Evolutionary conservation across 164 flowering plant genomes (phyloP), one percentile per base, ranked within the genome.

Genomic region (Litsea cubeba): DNA sequence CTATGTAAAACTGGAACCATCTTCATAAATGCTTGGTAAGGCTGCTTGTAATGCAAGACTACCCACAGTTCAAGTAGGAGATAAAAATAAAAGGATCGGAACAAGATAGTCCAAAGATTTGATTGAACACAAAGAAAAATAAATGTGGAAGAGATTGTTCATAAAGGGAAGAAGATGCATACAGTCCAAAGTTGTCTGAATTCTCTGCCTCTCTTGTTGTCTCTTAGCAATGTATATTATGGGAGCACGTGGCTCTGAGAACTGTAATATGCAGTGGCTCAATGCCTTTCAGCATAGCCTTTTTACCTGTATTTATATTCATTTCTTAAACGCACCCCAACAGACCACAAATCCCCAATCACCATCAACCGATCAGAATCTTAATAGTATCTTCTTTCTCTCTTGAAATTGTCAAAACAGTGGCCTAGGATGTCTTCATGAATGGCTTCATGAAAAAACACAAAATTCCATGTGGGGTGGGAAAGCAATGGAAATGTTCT

Each of bases 401-500:
- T 57, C 58, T 64, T n/a, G 18, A 71, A 57, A 8, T 63, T 71
- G 50, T 71, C 74, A 57, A 71, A 26, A 23, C 50, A n/a, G 28
- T 18, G 23, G 22, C 10, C 51, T 62, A 20, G 58, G 32, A 66
- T 74, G 76, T 26, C 76, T 66, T 66, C 76, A 74, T 74, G 15
- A 35, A 51, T 74, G 71, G 30, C 50, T 51, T 65, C 76, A 74
- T 74, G 18, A 3, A 14, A 22, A 63, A 32, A 23, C 66, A 63
- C 66, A 63, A 54, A 7, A 24, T 63, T 62, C 65, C 65, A 8
- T 23, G 65, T 62, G 23, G 65, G 65, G 5, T 30, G 12, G 30
- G 26, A 63, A 63, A 63, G 65, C 11, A 23, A 22, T 63, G 65
- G 65, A 63, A 4, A 30, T 30, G 35, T 30, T 30, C 35, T 30